Conservation (phyloP, 2,329 filamentous ascomycete genomes). For the Fusarium foetens region DNA sequence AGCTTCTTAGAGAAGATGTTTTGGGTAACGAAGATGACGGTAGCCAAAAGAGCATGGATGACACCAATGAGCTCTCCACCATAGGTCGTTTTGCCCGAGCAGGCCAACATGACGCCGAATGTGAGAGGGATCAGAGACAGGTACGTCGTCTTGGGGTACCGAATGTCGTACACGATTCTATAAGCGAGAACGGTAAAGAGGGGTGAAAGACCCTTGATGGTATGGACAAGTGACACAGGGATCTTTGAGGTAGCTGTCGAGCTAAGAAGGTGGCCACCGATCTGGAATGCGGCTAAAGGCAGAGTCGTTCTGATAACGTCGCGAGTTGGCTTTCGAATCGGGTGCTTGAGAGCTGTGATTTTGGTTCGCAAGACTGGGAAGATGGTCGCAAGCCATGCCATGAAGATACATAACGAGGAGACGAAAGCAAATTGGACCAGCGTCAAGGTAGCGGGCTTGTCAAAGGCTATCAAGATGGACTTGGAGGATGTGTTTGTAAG, state of each 20-base stretch:
- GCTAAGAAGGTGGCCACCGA: conserved; percentile 91
- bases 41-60: conserved; percentile 86
- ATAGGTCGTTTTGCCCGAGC: conserved; percentile 82
- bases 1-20: conserved; percentile 99
- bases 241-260: conserved; percentile 95
- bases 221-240: conserved; percentile 95
- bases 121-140: conserved; percentile 91
- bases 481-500: conserved; percentile 98
- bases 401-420: conserved; percentile 83
- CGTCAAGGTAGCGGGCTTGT: conserved; percentile 90
- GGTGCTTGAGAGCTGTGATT: conserved; percentile 83
- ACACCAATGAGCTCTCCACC: conserved; percentile 92
- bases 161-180: conserved; percentile 86
- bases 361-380: conserved; percentile 76
- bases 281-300: conserved; percentile 92
- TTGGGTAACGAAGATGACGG: conserved; percentile 94
- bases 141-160: conserved; percentile 88
- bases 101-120: conserved; percentile 93
- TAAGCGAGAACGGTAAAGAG: conserved; percentile 96
- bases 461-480: conserved; percentile 90
- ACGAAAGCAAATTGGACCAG: conserved; percentile 95
- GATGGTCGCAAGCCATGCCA: conserved; percentile 77
- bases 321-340: conserved; percentile 81
- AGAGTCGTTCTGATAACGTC: conserved; percentile 88
- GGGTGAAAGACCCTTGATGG: conserved; percentile 96